Percentiles rank a stretch among this genome's conserved stretches.
Evolutionary conservation across 2,329 filamentous ascomycete genomes (phyloP).

Genomic region (Phialophora verrucosa): DNA sequence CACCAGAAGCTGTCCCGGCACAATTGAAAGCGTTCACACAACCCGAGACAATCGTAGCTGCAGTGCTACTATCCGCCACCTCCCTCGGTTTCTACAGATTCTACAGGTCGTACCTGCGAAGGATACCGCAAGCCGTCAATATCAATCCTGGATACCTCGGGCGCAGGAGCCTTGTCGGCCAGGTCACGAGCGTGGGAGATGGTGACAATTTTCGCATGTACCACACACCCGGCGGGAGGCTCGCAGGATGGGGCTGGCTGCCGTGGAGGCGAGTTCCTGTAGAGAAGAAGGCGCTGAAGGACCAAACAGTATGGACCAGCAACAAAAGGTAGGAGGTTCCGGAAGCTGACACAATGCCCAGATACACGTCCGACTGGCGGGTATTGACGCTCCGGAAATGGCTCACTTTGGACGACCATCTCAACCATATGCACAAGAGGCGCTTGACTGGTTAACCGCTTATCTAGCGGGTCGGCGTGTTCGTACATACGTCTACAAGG

Average conservation of each 20-base stretch:
- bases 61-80: conserved; percentile 39
- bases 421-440: conserved; percentile 83
- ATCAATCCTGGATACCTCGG: conserved; percentile 74
- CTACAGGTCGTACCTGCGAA: conserved; percentile 68
- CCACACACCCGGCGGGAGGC: conserved; percentile 88
- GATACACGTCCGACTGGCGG: conserved; percentile 88
- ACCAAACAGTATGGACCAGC: conserved; percentile 69
- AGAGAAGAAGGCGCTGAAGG: conserved; percentile 70
- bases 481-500: conserved; percentile 78
- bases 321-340: conserved; percentile 1
- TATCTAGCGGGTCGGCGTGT: conserved; percentile 76
- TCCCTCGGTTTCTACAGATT: conserved; percentile 35
- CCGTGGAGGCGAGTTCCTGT: conserved; percentile 72
- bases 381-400: conserved; percentile 89
- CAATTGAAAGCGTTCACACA: conserved; percentile 38
- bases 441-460: conserved; percentile 76
- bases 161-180: conserved; percentile 77
- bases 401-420: conserved; percentile 89
- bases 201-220: conserved; percentile 94
- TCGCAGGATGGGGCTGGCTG: conserved; percentile 92
- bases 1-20: conserved; percentile 8
- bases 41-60: conserved; percentile 41
- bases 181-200: conserved; percentile 92
- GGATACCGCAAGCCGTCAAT: conserved; percentile 77
- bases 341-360: conserved; percentile 21